Evolutionary conservation across 768 basidiomycete genomes (phyloP).

Genomic region (Tulasnella sp.): DNA sequence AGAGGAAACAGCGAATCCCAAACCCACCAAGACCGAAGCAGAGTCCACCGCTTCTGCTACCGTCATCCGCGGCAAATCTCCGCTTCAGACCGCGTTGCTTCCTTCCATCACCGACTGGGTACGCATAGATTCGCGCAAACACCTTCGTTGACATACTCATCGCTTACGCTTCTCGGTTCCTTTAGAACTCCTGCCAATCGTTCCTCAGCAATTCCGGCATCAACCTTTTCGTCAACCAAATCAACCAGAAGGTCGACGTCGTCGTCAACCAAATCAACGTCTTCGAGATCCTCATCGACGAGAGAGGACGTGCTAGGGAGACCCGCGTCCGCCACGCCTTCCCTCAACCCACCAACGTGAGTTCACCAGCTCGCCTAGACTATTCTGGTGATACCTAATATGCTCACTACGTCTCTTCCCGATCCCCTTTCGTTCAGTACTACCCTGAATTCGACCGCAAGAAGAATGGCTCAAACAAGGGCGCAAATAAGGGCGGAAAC

Average conservation of each 20-base stretch:
- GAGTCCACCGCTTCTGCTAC: neutral
- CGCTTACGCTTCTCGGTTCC: neutral
- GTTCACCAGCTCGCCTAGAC: neutral
- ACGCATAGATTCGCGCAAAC: neutral
- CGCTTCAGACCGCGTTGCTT: neutral
- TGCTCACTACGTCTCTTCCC: neutral
- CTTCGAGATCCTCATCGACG: neutral
- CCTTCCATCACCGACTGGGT: neutral
- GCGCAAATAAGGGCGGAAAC: neutral
- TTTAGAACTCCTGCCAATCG: neutral
- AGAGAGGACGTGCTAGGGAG: neutral
- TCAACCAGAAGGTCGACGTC: neutral
- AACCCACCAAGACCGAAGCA: neutral
- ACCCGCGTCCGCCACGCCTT: neutral
- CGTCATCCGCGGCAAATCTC: neutral
- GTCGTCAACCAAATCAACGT: neutral
- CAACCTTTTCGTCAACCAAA: neutral
- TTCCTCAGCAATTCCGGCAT: neutral
- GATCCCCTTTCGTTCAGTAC: neutral
- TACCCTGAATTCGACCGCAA: constrained; percentile 12
- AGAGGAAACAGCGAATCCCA: neutral
- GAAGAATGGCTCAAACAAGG: too few relatives aligned
- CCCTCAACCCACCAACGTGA: constrained; percentile 7
- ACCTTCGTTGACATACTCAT: neutral
- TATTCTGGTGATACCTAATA: neutral